phyloP scores from a whole-genome alignment of 768 basidiomycete genomes.

The Suillus tomentosus region DNA sequence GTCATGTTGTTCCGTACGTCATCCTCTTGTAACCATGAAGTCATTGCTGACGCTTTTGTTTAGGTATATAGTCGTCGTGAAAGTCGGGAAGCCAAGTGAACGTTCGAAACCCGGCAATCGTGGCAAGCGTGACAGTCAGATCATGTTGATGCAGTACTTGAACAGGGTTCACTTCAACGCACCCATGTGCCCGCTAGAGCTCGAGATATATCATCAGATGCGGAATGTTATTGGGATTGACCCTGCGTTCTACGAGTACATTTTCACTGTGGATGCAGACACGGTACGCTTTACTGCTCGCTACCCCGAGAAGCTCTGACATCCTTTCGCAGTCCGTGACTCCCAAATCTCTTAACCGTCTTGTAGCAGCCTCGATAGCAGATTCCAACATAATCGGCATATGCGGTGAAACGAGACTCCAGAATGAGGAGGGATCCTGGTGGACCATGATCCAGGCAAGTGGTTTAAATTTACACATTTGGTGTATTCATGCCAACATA shows the following conservation, averaged over 20 bases:
- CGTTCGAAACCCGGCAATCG: conserved; percentile 66
- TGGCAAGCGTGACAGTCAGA: conserved; percentile 71
- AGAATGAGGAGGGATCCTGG: conserved; percentile 69
- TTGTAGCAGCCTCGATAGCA: conserved; percentile 62
- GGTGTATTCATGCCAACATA: conserved; percentile 14
- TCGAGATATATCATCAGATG: conserved; percentile 77
- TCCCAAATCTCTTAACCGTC: conserved; percentile 66
- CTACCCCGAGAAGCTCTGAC: conserved; percentile 17
- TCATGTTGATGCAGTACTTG: conserved; percentile 65
- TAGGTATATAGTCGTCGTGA: conserved; percentile 63
- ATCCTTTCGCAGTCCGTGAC: conserved; percentile 49
- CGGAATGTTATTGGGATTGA: conserved; percentile 74
- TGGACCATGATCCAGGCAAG: conserved; percentile 77
- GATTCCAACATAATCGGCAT: conserved; percentile 67
- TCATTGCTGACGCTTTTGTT: conserved; percentile 9
- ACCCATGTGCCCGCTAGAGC: conserved; percentile 65
- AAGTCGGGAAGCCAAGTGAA: conserved; percentile 69
- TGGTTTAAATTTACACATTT: background rate
- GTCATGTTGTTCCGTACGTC: conserved; percentile 66
- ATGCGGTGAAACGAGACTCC: conserved; percentile 69
- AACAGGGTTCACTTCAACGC: conserved; percentile 70
- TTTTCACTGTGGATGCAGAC: conserved; percentile 74
- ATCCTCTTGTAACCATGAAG: background rate
- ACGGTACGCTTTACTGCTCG: conserved; percentile 41
- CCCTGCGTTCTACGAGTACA: conserved; percentile 75